These are phyloP conservation scores for Neonectria neomacrospora DNA, from an alignment of 2,329 filamentous ascomycete species.

Conservation along the genomic window DNA sequence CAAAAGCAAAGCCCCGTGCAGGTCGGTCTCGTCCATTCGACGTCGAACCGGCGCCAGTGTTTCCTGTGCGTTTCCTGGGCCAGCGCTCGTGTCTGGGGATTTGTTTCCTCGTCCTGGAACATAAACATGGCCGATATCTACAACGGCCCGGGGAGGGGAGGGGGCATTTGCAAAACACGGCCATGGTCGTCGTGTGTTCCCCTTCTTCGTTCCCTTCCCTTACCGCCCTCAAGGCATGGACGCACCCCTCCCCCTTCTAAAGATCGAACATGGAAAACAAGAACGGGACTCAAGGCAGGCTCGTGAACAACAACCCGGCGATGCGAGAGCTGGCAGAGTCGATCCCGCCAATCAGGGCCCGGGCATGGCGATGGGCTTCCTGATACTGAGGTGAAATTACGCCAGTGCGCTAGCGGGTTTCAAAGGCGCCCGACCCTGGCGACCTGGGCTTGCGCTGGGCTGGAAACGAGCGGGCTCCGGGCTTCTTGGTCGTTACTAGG, in stretches of 20 bases:
- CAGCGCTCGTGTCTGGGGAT: constrained; percentile 22
- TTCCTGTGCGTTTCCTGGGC: constrained; percentile 34
- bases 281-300: background rate
- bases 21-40: constrained; percentile 16
- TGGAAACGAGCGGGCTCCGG: constrained; percentile 18
- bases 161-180: background rate
- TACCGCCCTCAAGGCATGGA: background rate
- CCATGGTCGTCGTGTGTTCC: background rate
- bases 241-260: background rate
- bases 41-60: constrained; percentile 28
- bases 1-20: constrained; percentile 26
- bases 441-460: constrained; percentile 5
- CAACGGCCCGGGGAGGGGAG: background rate
- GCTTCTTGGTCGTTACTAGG: constrained; percentile 3
- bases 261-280: constrained; percentile 5
- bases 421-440: constrained; percentile 55
- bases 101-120: constrained; percentile 34
- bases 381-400: constrained; percentile 63
- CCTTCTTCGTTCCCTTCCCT: background rate
- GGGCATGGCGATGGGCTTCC: constrained; percentile 32
- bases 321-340: constrained; percentile 5
- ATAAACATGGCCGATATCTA: constrained; percentile 13
- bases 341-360: constrained; percentile 26
- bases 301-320: constrained; percentile 1
- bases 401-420: constrained; percentile 64